Conservation (phyloP, 345 rosid species). For the Syzygium jambos region DNA sequence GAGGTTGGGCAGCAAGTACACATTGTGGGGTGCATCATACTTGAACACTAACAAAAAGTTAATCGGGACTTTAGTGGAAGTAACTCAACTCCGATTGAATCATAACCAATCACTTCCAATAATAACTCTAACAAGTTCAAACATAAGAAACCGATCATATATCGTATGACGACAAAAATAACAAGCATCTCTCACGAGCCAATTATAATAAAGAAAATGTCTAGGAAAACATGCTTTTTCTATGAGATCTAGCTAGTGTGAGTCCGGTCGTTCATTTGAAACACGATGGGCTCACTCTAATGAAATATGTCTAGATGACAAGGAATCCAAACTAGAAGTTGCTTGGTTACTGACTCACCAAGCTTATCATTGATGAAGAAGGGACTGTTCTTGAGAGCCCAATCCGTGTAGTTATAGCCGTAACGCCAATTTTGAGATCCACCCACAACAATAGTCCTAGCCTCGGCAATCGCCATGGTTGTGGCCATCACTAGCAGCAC, state of each 20-base stretch:
- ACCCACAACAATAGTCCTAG: conserved; percentile 11
- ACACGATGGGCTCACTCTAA: neutral
- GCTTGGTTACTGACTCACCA: neutral
- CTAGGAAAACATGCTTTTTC: neutral
- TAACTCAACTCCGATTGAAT: neutral
- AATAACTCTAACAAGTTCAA: neutral
- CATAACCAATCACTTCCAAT: neutral
- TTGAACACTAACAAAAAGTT: conserved; percentile 12
- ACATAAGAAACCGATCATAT: neutral
- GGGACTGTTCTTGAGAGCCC: conserved; percentile 17
- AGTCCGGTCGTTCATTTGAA: neutral
- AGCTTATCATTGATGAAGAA: conserved; percentile 13
- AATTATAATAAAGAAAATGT: neutral
- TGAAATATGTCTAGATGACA: neutral
- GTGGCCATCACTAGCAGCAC: conserved; percentile 4
- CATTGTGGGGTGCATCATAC: conserved; percentile 8
- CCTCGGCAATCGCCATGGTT: conserved; percentile 3
- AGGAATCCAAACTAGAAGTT: neutral
- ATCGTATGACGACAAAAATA: neutral
- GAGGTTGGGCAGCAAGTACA: conserved; percentile 13
- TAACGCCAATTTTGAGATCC: conserved; percentile 14
- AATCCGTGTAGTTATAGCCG: conserved; percentile 16
- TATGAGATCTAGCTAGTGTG: neutral
- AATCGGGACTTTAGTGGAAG: neutral
- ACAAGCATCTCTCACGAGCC: neutral